phyloP scores from a whole-genome alignment of 2,329 filamentous ascomycete genomes.

The Trichoderma semiorbis region DNA sequence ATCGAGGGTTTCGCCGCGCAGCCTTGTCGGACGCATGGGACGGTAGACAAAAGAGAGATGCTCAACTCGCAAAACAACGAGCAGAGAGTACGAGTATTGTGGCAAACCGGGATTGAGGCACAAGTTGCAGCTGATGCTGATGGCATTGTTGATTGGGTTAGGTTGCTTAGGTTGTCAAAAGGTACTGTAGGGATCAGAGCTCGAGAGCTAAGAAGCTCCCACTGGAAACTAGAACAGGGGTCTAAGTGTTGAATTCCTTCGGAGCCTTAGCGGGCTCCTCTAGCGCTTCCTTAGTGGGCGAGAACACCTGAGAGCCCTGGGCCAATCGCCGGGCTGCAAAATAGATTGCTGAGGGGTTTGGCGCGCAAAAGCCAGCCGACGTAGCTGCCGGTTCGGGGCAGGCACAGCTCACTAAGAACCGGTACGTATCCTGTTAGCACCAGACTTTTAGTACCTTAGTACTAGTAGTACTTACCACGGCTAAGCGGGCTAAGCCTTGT shows the following conservation, averaged over 20 bases:
- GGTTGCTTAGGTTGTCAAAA: neutral
- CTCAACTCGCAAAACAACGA: neutral
- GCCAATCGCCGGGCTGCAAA: neutral
- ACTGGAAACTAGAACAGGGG: neutral
- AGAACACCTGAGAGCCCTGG: neutral
- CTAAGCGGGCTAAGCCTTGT: constrained; percentile 5
- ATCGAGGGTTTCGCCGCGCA: neutral
- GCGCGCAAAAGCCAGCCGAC: neutral
- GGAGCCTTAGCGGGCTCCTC: neutral
- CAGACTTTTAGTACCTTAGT: too few relatives aligned
- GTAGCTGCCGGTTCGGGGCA: neutral
- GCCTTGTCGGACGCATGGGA: neutral
- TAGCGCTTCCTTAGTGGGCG: neutral
- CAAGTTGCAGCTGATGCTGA: neutral
- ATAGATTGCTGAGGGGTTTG: constrained; percentile 16
- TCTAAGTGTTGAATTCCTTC: neutral
- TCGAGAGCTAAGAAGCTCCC: neutral
- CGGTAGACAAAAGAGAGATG: neutral
- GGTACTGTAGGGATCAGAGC: neutral
- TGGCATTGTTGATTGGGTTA: neutral
- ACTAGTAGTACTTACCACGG: too few relatives aligned
- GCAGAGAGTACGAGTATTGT: neutral
- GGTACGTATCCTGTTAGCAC: neutral
- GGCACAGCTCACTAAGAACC: neutral
- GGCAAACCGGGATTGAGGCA: neutral